Conservation (phyloP, 805 yeast species). For the Wickerhamomyces tratensis region DNA sequence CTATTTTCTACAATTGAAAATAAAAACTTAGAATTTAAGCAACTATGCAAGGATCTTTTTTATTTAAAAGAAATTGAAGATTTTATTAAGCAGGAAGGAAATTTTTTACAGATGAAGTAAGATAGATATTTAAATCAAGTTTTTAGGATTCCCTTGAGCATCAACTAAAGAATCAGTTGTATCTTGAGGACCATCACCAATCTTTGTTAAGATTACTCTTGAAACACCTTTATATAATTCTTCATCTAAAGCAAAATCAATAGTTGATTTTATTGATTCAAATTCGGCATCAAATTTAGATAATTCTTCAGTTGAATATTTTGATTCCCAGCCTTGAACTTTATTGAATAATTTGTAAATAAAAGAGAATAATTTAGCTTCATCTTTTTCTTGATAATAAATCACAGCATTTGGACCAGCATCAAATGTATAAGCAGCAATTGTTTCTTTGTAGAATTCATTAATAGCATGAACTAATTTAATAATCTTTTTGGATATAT, state of each 20-base stretch:
- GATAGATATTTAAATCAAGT: neutral
- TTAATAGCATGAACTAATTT: conserved; percentile 74
- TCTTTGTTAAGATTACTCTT: conserved; percentile 72
- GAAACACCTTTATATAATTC: conserved; percentile 65
- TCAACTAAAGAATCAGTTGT: conserved; percentile 48
- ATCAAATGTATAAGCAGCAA: conserved; percentile 96
- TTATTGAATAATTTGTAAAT: conserved; percentile 48
- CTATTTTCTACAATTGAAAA: no score
- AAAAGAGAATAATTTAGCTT: conserved; percentile 61
- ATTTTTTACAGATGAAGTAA: no score
- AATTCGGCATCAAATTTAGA: conserved; percentile 14
- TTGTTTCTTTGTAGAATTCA: conserved; percentile 36
- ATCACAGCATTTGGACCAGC: conserved; percentile 99
- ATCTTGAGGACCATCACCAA: conserved; percentile 80
- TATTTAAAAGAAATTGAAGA: no score
- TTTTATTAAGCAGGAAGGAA: no score
- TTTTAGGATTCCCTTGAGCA: conserved; percentile 54
- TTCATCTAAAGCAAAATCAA: conserved; percentile 33
- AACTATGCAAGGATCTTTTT: no score
- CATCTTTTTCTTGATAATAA: conserved; percentile 75
- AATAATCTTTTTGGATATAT: conserved; percentile 76
- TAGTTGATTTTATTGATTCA: conserved; percentile 19
- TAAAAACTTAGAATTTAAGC: no score
- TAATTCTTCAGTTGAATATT: conserved; percentile 22
- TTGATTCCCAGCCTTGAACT: conserved; percentile 62